Base-by-base conservation (phyloP, 306 rosid species). In the Vachellia pachyceras region DNA sequence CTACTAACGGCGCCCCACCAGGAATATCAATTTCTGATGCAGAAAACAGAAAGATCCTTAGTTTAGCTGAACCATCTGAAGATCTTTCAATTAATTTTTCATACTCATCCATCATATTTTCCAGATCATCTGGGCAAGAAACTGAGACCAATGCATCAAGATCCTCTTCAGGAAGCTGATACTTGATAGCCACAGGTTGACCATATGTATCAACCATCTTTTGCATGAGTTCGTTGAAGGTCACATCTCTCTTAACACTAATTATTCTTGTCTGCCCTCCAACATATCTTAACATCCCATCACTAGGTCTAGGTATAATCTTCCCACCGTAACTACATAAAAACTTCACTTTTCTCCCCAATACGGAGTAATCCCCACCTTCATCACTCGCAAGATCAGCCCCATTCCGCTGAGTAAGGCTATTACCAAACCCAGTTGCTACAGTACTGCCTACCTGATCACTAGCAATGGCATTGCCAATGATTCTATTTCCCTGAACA, bases 221-320 rank as follows among this genome's bases (percentile, higher is more conserved):
- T 52, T 89, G 95, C 77, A 72, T 78, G 60, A 95, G 73, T 82
- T 92, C 94, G 67, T 69, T 75, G 82, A 87, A 86, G 82, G 86
- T 86, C 82, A 90, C 90, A 57, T 92, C 94, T 85, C 88, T 86
- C 77, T 81, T 86, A 49, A 92, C 90, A 85, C 97, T 89, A 70
- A 92, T 89, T 77, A 95, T 92, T 86, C 94, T 85, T 1, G 98
- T 92, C 77, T 87, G 94, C n/a, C 98, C 98, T 72, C 98, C 97
- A 69, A 94, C 97, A 80, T 94, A 94, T 81, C 98, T 94, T 89
- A 94, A 72, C 90, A 86, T 76, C 63, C 95, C 95, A 82, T 94
- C 98, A 40, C 94, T 92, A 29, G 97, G 97, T 82, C 97, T 90
- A 46, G 97, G 97, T 69, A 91, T 79, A 72, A 92, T 91, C 95